These are phyloP conservation scores for Acorus calamus DNA, from an alignment of 106 monocot genomes.

Conservation along the genomic window DNA sequence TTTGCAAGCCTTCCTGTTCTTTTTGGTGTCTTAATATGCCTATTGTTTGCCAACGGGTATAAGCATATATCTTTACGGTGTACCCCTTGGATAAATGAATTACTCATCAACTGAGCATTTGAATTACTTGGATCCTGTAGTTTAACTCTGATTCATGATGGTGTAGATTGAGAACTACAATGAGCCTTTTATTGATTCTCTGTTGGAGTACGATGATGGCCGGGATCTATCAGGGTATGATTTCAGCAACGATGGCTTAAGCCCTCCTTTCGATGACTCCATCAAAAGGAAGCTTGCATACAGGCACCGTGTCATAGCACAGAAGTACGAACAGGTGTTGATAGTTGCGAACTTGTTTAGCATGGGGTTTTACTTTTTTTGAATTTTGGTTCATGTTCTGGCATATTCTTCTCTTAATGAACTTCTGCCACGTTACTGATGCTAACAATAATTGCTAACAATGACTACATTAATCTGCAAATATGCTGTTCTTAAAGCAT, in stretches of 20 bases:
- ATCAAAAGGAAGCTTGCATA: conserved; percentile 90
- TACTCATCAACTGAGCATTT: too few species aligned
- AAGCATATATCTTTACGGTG: too few species aligned
- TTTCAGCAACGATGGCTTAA: conserved; percentile 57
- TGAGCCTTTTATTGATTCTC: conserved; percentile 53
- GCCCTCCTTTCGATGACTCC: conserved; percentile 54
- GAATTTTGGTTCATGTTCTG: conserved; percentile 11
- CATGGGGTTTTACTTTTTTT: conserved; percentile 12
- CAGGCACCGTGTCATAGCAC: conserved; percentile 56
- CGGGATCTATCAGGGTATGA: conserved; percentile 77
- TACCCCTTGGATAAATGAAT: too few species aligned
- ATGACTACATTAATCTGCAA: too few species aligned
- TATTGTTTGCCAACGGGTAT: too few species aligned
- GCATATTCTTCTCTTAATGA: neutral
- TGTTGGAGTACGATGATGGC: conserved; percentile 76
- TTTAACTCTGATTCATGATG: conserved; percentile 1
- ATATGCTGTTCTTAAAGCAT: too few species aligned
- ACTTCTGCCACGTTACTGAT: too few species aligned
- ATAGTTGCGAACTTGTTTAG: conserved; percentile 7
- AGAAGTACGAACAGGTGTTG: conserved; percentile 77
- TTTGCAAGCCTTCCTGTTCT: neutral
- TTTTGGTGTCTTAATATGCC: neutral
- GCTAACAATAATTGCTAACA: too few species aligned
- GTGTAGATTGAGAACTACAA: conserved; percentile 86
- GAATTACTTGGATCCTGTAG: neutral